A percentile compares a stretch with the other conserved stretches of the same genome.
These are phyloP conservation scores for Esteya vermicola DNA, from an alignment of 2,329 filamentous ascomycete genomes.

Conservation along the genomic window DNA sequence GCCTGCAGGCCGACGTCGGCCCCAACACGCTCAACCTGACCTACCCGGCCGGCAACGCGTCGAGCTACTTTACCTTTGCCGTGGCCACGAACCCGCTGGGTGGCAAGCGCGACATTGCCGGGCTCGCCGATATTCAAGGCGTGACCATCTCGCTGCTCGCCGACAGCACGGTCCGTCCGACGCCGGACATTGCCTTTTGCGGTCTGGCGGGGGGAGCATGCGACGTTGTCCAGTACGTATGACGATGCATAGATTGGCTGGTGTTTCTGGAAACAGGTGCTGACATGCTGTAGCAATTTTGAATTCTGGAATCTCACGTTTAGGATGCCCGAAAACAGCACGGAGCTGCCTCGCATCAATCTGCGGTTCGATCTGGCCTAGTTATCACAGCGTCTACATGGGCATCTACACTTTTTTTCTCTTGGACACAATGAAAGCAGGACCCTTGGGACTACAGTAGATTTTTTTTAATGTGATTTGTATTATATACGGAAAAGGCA, in stretches of 20 bases:
- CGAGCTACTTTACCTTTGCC: slow-evolving; percentile 34
- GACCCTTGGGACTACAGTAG: too few species aligned
- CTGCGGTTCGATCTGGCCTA: too few species aligned
- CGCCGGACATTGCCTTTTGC: slow-evolving; percentile 26
- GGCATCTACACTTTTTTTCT: too few species aligned
- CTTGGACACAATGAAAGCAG: too few species aligned
- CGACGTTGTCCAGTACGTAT: slow-evolving; percentile 11
- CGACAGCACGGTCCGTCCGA: slow-evolving; percentile 25
- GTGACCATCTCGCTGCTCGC: slow-evolving; percentile 26
- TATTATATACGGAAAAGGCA: too few species aligned
- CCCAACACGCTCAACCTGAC: slow-evolving; percentile 30
- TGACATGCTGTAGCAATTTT: slow-evolving; percentile 18
- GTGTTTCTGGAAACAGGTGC: background rate
- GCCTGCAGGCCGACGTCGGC: slow-evolving; percentile 25
- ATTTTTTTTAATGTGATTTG: too few species aligned
- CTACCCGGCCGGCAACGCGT: slow-evolving; percentile 36
- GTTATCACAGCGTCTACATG: too few species aligned
- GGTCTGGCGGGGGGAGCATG: slow-evolving; percentile 22
- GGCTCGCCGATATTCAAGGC: slow-evolving; percentile 34
- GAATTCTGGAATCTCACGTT: slow-evolving; percentile 33
- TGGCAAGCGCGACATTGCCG: slow-evolving; percentile 25
- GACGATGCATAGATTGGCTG: background rate
- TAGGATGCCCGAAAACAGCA: slow-evolving; percentile 18
- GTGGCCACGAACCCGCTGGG: slow-evolving; percentile 27
- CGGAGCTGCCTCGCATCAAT: slow-evolving; percentile 6